Base-by-base conservation (phyloP, 495 filamentous ascomycete genomes). In the Aspergillus panamensis region DNA sequence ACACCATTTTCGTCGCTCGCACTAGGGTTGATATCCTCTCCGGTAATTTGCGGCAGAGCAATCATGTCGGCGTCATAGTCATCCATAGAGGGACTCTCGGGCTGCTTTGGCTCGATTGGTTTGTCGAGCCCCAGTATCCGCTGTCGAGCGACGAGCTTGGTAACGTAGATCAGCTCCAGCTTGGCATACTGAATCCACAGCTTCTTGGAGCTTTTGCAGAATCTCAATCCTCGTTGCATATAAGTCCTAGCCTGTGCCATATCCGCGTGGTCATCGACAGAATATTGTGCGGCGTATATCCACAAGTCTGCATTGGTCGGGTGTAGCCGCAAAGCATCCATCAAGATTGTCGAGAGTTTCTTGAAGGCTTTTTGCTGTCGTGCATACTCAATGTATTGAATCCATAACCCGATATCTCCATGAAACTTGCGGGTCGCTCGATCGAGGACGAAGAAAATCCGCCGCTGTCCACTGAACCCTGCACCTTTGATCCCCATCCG, bases 121-220 rank as follows among this genome's bases (percentile, higher is more conserved):
- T 76, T 74, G 65, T 92, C 87, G 44, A 92, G 77, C 2, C 84
- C 87, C 43, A 92, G 68, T 54, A 91, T 83, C 60, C 77, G 80
- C 77, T 85, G 83, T 73, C 84, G 81, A 65, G 78, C 80, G 43
- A 87, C 84, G 63, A 97, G 84, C 68, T 91, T 91, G 19, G 82
- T 84, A 43, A 97, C 75, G 76, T 93, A 97, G 58, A 92, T 87
- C 83, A 96, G 87, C 76, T 98, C 94, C 73, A 96, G 79, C 70
- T 89, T 88, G 0, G 86, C 86, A 73, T 97, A 98, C 72, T 95
- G 88, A 35, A 95, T 63, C 94, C 93, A 97, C 35, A 97, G 64
- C 12, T 75, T 70, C 58, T 77, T 80, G 29, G 86, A 84, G 20
- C 74, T 81, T 54, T 85, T 89, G 70, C 91, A 96, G 67, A 97